These are phyloP conservation scores for Cucurbita argyrosperma DNA, from an alignment of 306 rosid species.

Conservation along the genomic window DNA sequence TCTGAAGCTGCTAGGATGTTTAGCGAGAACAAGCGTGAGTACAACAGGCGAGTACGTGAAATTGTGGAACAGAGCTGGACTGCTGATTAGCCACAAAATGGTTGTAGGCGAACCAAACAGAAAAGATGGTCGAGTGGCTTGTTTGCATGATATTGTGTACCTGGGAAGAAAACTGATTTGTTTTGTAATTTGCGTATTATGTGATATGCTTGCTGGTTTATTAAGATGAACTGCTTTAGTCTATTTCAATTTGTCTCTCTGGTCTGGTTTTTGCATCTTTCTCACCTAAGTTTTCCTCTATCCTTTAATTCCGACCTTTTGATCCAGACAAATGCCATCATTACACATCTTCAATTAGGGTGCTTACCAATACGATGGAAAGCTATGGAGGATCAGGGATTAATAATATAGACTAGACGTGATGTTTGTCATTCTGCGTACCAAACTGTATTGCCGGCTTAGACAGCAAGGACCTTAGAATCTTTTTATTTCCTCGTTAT, in stretches of 20 bases:
- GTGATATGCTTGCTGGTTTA: conserved; percentile 34
- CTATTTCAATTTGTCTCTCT: neutral
- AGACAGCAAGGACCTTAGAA: neutral
- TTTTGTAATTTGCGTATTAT: conserved; percentile 1
- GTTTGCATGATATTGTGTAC: conserved; percentile 34
- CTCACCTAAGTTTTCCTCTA: neutral
- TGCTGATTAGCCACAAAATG: conserved; percentile 39
- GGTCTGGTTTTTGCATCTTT: neutral
- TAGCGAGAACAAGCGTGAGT: conserved; percentile 82
- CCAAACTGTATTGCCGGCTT: neutral
- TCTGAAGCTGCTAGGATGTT: conserved; percentile 94
- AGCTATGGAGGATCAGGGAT: neutral
- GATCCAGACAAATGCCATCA: too few relatives aligned
- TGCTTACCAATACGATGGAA: neutral
- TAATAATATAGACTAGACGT: neutral
- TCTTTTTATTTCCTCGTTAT: too few relatives aligned
- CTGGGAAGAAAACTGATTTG: conserved; percentile 25
- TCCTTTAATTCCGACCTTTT: neutral
- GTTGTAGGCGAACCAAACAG: conserved; percentile 18
- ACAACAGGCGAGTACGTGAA: conserved; percentile 78
- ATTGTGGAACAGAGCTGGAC: conserved; percentile 97
- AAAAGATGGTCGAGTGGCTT: conserved; percentile 23
- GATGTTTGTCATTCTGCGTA: neutral
- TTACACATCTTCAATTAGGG: too few relatives aligned
- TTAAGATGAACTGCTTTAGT: neutral